These are phyloP conservation scores for Ambrosia trifida DNA, from an alignment of 129 eudicot species.

Conservation along the genomic window DNA sequence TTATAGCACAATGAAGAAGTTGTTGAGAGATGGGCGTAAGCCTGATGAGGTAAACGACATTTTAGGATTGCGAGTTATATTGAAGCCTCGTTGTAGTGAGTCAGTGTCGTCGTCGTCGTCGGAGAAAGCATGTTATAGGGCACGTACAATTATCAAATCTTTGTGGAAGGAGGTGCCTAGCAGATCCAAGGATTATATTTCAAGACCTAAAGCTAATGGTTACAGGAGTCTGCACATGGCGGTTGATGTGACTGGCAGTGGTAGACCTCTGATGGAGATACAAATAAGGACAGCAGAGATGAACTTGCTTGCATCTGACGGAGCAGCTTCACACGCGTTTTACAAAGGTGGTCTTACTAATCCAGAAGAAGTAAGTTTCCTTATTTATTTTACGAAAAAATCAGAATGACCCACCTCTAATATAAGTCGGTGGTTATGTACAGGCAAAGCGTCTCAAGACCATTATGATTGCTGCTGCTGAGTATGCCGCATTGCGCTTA, in stretches of 20 bases:
- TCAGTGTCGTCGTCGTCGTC: slow-evolving; percentile 42
- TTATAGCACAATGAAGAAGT: slow-evolving; percentile 97
- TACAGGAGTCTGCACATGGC: slow-evolving; percentile 95
- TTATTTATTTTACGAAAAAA: not conserved
- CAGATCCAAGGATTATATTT: slow-evolving; percentile 83
- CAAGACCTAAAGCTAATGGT: slow-evolving; percentile 80
- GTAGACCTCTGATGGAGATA: slow-evolving; percentile 82
- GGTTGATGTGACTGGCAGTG: slow-evolving; percentile 74
- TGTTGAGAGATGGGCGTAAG: slow-evolving; percentile 85
- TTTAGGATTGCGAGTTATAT: slow-evolving; percentile 72
- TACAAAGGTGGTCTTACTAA: slow-evolving; percentile 90
- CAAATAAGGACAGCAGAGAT: slow-evolving; percentile 86
- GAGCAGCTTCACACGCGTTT: slow-evolving; percentile 86
- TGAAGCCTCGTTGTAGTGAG: slow-evolving; percentile 48
- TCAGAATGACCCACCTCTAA: not conserved
- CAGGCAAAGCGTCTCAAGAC: slow-evolving; percentile 96
- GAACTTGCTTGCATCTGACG: slow-evolving; percentile 83
- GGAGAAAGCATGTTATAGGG: slow-evolving; percentile 79
- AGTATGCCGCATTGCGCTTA: slow-evolving; percentile 85
- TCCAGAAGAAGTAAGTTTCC: slow-evolving; percentile 73
- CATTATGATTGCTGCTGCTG: slow-evolving; percentile 96
- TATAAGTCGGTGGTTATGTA: not conserved
- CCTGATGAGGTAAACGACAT: slow-evolving; percentile 94
- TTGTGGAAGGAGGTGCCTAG: slow-evolving; percentile 82
- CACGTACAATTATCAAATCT: slow-evolving; percentile 54